A percentile compares a stretch with the other conserved stretches of the same genome.
Evolutionary conservation across 2,329 filamentous ascomycete genomes (phyloP).

Genomic region (Ampelomyces quisqualis): DNA sequence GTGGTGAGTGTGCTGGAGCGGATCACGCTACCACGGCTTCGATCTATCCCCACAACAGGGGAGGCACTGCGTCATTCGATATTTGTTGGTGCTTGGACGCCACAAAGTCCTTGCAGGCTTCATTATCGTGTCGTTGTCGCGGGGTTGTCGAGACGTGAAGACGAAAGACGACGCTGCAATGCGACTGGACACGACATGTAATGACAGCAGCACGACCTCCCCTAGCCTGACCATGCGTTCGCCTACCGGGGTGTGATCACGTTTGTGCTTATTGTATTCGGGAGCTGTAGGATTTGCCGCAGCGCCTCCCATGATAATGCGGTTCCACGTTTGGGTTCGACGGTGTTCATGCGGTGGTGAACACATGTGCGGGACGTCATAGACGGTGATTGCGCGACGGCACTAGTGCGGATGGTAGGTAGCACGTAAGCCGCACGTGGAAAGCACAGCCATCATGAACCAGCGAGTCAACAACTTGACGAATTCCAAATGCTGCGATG

Average conservation of each 20-base stretch:
- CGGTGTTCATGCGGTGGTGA: too few species aligned
- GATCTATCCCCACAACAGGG: neutral
- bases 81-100: neutral
- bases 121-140: conserved; percentile 8
- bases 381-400: neutral
- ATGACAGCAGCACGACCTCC: conserved; percentile 3
- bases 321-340: too few species aligned
- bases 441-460: neutral
- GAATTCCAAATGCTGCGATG: neutral
- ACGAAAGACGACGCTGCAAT: conserved; percentile 22
- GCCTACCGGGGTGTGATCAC: neutral
- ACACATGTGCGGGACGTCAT: conserved; percentile 9
- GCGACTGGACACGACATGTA: conserved; percentile 19
- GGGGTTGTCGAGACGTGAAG: too few species aligned
- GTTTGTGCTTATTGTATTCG: neutral
- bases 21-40: neutral
- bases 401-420: too few species aligned
- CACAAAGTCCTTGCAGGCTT: conserved; percentile 8
- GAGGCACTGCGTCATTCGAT: neutral
- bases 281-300: too few species aligned
- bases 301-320: too few species aligned
- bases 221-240: neutral
- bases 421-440: neutral
- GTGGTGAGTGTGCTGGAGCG: neutral
- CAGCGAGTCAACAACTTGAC: neutral